These are phyloP conservation scores for Microglena sp. DNA, from an alignment of 139 green algal species.

Conservation along the genomic window DNA sequence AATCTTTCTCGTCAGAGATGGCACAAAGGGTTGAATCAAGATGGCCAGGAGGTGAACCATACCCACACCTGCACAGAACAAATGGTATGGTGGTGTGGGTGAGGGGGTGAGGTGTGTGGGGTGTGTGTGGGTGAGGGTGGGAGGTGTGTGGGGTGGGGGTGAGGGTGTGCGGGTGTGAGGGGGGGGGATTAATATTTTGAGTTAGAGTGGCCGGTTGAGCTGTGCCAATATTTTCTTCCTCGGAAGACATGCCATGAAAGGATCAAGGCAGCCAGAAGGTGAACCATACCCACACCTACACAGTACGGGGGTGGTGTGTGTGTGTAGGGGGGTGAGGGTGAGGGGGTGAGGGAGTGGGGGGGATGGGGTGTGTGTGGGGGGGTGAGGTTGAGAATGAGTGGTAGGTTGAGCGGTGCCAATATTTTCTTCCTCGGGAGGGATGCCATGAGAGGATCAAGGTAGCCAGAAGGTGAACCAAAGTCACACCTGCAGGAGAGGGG, in stretches of 20 bases:
- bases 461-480: conserved; percentile 71
- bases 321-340: not conserved
- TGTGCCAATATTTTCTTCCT: conserved; percentile 46
- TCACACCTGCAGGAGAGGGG: conserved; percentile 39
- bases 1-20: conserved; percentile 60
- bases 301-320: not conserved
- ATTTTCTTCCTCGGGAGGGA: conserved; percentile 58
- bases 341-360: not conserved
- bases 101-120: not conserved
- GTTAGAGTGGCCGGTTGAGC: conserved; percentile 5
- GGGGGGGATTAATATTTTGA: not conserved
- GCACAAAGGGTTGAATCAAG: conserved; percentile 89
- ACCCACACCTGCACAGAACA: conserved; percentile 47
- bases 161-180: not conserved
- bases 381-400: not conserved
- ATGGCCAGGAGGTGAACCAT: conserved; percentile 70
- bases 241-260: conserved; percentile 86
- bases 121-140: not conserved
- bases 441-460: conserved; percentile 92
- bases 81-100: not conserved
- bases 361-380: not conserved
- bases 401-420: conserved; percentile 28
- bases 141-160: not conserved
- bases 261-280: conserved; percentile 77
- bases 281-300: conserved; percentile 65